phyloP scores from a whole-genome alignment of 306 rosid species.

The Elaeagnus macrophylla region DNA sequence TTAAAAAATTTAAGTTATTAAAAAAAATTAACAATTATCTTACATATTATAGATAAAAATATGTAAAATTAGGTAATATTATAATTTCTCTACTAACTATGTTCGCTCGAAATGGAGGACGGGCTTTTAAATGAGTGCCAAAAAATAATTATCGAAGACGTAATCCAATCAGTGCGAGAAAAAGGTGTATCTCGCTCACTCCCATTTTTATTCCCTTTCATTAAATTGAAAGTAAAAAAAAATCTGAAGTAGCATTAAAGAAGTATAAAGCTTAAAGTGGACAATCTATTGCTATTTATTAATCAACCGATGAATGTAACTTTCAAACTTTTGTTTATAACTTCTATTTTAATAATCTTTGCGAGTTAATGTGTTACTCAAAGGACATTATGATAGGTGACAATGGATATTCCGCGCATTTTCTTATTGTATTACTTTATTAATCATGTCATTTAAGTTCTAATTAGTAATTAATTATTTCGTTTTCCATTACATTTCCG shows the following conservation, averaged over 20 bases:
- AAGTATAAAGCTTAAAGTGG: not conserved
- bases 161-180: slow-evolving; percentile 29
- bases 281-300: not conserved
- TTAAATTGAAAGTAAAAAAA: not conserved
- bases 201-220: slow-evolving; percentile 16
- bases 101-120: no score
- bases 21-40: no score
- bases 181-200: slow-evolving; percentile 26
- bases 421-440: not conserved
- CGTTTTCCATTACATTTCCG: no score
- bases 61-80: no score
- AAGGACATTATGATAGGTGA: slow-evolving; percentile 5
- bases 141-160: slow-evolving; percentile 24
- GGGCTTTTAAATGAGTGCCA: slow-evolving; percentile 17
- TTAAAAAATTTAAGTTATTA: no score
- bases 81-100: no score
- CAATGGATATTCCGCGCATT: slow-evolving; percentile 31
- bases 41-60: no score
- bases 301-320: not conserved
- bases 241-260: not conserved
- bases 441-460: no score
- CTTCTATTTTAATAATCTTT: not conserved
- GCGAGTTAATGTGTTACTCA: slow-evolving; percentile 13
- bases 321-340: slow-evolving; percentile 1
- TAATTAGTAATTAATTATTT: no score